Base-by-base conservation (phyloP, 805 yeast genomes). In the Maudiozyma serrabonitensis region DNA sequence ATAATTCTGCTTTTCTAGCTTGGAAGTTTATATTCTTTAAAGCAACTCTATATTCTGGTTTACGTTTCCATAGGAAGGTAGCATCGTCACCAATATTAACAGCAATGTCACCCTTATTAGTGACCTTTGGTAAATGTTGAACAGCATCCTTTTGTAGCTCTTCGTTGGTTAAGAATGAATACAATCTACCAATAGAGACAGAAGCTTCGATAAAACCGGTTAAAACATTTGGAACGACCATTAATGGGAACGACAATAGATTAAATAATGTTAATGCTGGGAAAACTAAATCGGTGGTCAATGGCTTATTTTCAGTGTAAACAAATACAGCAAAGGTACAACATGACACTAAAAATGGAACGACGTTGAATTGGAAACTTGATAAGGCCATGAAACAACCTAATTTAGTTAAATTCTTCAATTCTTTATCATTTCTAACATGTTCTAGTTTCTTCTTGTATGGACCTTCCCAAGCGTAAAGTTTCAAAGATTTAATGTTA, bases 381-480 rank as follows among this genome's bases (percentile, higher is more conserved):
- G 86, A 76, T 43, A 81, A 66, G 1, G 95, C 91, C 57, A 78
- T 76, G 60, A 82, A 79, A 25, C 79, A 64, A 57, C 95, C 90
- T 72, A 88, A 83, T 57, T 72, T 79, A 56, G 75, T 80, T 67
- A 93, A 75, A 57, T 86, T 90, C 31, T 74, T 74, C 65, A 90
- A 76, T 68, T 90, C 96, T 58, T 83, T 82, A 43, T 87, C 87
- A 62, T 91, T 88, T 75, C 99, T 84, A 21, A 91, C 95, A 60
- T 81, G 70, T 55, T 79, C 79, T 50, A 95, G 73, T 58, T 84
- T 84, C 28, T 74, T 76, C 60, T 79, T 78, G 64, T 87, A 89
- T 3, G 98, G 95, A 32, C 65, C 70, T 69, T 93, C 99, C 99
- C 99, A 93, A 2, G 95, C 95, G 62, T 93, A 93, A 46, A 95